Conservation (phyloP, 2,329 filamentous ascomycete species). For the Exophiala viscosa region DNA sequence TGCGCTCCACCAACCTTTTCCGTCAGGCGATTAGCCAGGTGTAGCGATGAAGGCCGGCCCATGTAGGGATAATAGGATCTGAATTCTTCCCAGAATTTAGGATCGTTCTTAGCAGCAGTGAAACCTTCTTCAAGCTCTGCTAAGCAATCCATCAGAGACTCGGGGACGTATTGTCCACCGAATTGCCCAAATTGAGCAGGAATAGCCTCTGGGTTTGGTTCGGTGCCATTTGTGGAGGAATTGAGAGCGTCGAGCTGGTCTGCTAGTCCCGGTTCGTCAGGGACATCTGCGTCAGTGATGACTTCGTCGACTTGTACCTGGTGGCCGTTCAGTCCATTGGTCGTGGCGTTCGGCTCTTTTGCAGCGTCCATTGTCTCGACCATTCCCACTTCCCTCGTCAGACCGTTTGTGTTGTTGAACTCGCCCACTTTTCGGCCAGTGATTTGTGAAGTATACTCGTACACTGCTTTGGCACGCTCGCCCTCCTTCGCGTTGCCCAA, state of each 20-base stretch:
- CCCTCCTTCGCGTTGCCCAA: constrained; percentile 66
- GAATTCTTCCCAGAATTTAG: constrained; percentile 95
- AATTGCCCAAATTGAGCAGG: constrained; percentile 91
- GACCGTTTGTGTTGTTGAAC: constrained; percentile 39
- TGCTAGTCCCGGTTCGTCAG: constrained; percentile 65
- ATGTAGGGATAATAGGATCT: constrained; percentile 96
- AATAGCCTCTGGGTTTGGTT: constrained; percentile 52
- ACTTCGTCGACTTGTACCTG: constrained; percentile 64
- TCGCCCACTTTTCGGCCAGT: constrained; percentile 54
- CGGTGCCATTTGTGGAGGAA: constrained; percentile 43
- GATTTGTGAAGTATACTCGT: constrained; percentile 79
- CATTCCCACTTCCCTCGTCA: constrained; percentile 65
- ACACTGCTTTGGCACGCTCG: constrained; percentile 66
- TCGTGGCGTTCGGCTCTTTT: constrained; percentile 55
- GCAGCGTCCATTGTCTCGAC: constrained; percentile 64
- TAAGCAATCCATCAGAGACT: constrained; percentile 96
- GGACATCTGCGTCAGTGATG: constrained; percentile 56
- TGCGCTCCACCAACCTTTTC: constrained; percentile 86
- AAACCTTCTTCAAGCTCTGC: constrained; percentile 88
- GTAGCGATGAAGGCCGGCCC: constrained; percentile 87
- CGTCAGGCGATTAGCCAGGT: constrained; percentile 82
- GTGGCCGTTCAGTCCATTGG: constrained; percentile 33
- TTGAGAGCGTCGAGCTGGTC: constrained; percentile 83
- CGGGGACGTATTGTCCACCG: constrained; percentile 94
- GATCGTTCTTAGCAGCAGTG: constrained; percentile 78